Base-by-base conservation (phyloP, 2,329 filamentous ascomycete species). In the Ophiostoma novo-ulmi region DNA sequence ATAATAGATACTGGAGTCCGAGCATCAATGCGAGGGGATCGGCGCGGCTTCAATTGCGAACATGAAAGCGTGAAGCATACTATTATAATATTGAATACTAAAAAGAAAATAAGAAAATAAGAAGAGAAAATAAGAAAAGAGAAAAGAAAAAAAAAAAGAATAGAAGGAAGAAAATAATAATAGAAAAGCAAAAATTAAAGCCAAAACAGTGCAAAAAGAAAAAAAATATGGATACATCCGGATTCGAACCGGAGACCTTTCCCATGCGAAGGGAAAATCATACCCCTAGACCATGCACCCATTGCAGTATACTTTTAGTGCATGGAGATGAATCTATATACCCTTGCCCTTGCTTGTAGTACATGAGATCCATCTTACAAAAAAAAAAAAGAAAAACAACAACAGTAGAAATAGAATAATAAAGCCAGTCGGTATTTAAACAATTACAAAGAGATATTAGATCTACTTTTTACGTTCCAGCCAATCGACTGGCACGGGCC, bases 201-300 rank as follows among this genome's bases (percentile, higher is more conserved):
- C 31, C 31, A 20, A 68, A 52, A 68, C 8, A 14, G n/a, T 17
- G 13, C n/a, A 48, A 26, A 44, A 11, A 22, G 5, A 7, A 36
- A 52, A 68, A 66, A 66, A 68, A 68, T n/a, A 10, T 68, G 66
- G 66, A 68, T 55, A 55, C 44, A 55, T 55, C 41, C 44, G 66
- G 66, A 68, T 55, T 68, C 66, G 66, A 68, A 68, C 66, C 64
- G 44, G 41, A 55, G 66, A 68, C 64, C 64, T 66, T 44, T 66
- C 64, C 64, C 64, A 66, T 66, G 64, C 64, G 36, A 66, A 66
- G 64, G 66, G 66, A 68, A 55, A 55, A 55, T 68, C 44, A 68
- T 68, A 58, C 66, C 66, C 41, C 66, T 68, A 68, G 44, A 68
- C 64, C 66, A 68, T 52, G 41, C 66, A 55, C 66, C 41, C 67